Conservation (phyloP, 1,284 basidiomycete species). For the Rhodotorula sp. region DNA sequence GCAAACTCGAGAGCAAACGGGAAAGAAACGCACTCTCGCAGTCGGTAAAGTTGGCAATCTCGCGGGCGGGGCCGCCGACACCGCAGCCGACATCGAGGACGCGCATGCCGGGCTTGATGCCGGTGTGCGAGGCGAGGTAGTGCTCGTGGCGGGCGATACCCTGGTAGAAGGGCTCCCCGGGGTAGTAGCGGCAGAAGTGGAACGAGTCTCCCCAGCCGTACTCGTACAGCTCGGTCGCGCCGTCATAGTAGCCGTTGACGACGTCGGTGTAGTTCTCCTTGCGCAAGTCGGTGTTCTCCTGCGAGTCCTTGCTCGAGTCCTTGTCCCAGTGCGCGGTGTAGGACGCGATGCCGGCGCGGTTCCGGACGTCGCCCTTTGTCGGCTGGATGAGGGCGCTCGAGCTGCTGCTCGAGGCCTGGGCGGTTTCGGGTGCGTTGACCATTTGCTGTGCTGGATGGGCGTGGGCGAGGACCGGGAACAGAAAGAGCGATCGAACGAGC, state of each 20-base stretch:
- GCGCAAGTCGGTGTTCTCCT: constrained; percentile 70
- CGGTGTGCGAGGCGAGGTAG: constrained; percentile 86
- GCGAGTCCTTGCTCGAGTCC: constrained; percentile 71
- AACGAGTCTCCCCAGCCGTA: constrained; percentile 82
- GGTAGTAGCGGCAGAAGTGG: constrained; percentile 96
- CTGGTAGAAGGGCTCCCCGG: constrained; percentile 83
- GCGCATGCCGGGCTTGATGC: constrained; percentile 80
- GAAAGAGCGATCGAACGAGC: too few species aligned
- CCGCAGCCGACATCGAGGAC: constrained; percentile 98
- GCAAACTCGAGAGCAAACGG: neutral
- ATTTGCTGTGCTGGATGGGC: neutral
- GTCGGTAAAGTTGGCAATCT: constrained; percentile 90
- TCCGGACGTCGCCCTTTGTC: constrained; percentile 65
- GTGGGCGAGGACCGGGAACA: too few species aligned
- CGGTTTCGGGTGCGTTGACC: constrained; percentile 33
- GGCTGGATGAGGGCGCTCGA: constrained; percentile 19
- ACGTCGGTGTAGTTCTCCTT: constrained; percentile 82
- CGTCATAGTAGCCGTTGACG: constrained; percentile 96
- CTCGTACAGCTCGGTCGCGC: constrained; percentile 92
- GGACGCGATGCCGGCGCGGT: constrained; percentile 77
- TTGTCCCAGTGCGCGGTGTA: constrained; percentile 95
- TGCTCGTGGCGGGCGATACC: constrained; percentile 90
- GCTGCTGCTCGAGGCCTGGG: neutral
- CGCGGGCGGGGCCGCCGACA: constrained; percentile 93
- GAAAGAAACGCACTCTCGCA: constrained; percentile 54